Evolutionary conservation across 129 eudicot species (phyloP), one percentile per base, ranked within the genome.

Genomic region (Silybum marianum): DNA sequence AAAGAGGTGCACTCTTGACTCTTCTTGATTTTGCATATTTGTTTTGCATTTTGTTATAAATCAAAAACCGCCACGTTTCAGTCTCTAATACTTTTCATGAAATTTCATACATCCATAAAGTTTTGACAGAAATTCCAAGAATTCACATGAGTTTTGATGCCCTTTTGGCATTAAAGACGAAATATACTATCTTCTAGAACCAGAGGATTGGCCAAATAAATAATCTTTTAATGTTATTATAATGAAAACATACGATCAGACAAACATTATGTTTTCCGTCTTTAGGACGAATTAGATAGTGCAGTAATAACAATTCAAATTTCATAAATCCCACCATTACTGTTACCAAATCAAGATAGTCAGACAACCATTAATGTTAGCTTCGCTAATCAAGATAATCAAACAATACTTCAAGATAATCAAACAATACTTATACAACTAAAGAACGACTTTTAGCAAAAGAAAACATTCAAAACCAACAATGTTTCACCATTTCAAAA

Each of bases 231-330:
- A 25, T n/a, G 3, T 40, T 68, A 25, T 24, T 26, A 68, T 39
- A 68, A 58, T 58, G 66, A 58, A 58, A 58, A 25, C 5, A 28
- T 38, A 38, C n/a, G 16, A 72, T 72, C 58, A 39, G 24, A 3
- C 76, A 72, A 72, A 21, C 60, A 6, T 40, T 39, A 21, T 1
- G 23, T 39, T 18, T 78, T 69, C 48, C 32, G 12, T 68, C 65
- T 65, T 77, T 39, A 39, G 42, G 22, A 13, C 48, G 13, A 78
- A 69, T 46, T 69, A 3, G 66, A 58, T n/a, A 26, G 22, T 19
- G 74, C n/a, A 34, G 24, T 30, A 71, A 26, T 18, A 80, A 72
- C 73, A 24, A 60, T 38, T 80, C 67, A 80, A 80, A 78, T 16
- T 9, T 39, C 23, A 81, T 0, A 72, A 62, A 72, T 6, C 66